Evolutionary conservation across 2,329 filamentous ascomycete genomes (phyloP).

Genomic region (Verticillium dahliae): DNA sequence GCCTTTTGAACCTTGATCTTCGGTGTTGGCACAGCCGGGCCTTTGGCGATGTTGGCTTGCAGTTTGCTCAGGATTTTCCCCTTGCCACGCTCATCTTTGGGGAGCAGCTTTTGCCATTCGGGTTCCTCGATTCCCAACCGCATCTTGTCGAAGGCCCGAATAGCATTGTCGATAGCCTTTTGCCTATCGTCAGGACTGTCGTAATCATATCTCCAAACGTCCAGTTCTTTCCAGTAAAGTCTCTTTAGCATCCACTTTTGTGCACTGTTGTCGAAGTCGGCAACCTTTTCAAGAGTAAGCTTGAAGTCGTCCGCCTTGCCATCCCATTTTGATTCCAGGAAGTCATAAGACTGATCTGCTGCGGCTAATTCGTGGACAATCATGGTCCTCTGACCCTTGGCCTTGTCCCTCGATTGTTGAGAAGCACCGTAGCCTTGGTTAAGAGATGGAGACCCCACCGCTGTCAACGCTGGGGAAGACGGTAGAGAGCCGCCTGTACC

Average conservation of each 20-base stretch:
- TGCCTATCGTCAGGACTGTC: constrained; percentile 47
- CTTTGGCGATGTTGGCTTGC: constrained; percentile 51
- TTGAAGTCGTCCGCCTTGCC: constrained; percentile 48
- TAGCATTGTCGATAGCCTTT: constrained; percentile 53
- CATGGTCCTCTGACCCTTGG: constrained; percentile 44
- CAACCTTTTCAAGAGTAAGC: constrained; percentile 50
- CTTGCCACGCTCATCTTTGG: constrained; percentile 49
- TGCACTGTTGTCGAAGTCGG: constrained; percentile 38
- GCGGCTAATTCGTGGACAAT: constrained; percentile 57
- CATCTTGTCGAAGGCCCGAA: constrained; percentile 53
- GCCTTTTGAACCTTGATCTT: constrained; percentile 44
- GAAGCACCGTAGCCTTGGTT: constrained; percentile 43
- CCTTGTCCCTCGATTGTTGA: constrained; percentile 43
- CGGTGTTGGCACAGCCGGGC: constrained; percentile 32
- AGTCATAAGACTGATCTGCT: constrained; percentile 41
- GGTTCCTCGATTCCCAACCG: constrained; percentile 48
- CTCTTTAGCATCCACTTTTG: constrained; percentile 52
- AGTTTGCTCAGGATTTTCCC: constrained; percentile 57
- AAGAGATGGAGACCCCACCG: constrained; percentile 45
- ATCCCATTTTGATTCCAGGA: constrained; percentile 43
- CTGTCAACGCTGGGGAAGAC: constrained; percentile 49
- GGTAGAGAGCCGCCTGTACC: constrained; percentile 34
- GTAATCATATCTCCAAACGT: constrained; percentile 58
- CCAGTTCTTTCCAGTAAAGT: constrained; percentile 55
- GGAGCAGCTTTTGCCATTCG: constrained; percentile 56